A percentile compares a stretch with the other conserved stretches of the same genome.
Evolutionary conservation across 176 grass and related monocot genomes (phyloP).

Genomic region (Carex kokanica): DNA sequence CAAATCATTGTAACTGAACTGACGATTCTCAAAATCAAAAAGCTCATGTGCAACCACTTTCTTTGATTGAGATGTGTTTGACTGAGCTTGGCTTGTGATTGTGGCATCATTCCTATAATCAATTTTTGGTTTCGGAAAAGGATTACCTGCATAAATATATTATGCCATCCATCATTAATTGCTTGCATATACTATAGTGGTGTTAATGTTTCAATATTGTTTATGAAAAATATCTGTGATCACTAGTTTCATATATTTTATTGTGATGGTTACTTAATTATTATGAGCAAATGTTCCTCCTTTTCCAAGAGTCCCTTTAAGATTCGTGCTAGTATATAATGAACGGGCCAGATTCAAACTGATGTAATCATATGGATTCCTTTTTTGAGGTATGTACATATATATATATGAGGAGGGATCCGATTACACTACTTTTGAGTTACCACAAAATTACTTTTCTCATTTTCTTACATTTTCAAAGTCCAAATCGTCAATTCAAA

Average conservation of each 20-base stretch:
- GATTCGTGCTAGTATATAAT: no score
- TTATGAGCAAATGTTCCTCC: neutral
- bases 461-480: no score
- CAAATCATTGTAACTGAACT: constrained; percentile 50
- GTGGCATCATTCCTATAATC: neutral
- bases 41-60: neutral
- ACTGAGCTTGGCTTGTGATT: neutral
- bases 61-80: neutral
- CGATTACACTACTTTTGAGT: no score
- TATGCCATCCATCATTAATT: neutral
- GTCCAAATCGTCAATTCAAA: no score
- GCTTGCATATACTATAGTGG: neutral
- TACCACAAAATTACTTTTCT: no score
- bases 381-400: no score
- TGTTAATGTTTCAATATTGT: no score
- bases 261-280: neutral
- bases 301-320: neutral
- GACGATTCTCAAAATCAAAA: constrained; percentile 31
- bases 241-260: neutral
- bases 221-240: no score
- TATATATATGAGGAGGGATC: no score
- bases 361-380: no score
- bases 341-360: no score
- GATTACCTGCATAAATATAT: constrained; percentile 1
- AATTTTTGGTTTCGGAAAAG: neutral